These are phyloP conservation scores for Neurospora sp. DNA, from an alignment of 2,329 filamentous ascomycete species.

Conservation along the genomic window DNA sequence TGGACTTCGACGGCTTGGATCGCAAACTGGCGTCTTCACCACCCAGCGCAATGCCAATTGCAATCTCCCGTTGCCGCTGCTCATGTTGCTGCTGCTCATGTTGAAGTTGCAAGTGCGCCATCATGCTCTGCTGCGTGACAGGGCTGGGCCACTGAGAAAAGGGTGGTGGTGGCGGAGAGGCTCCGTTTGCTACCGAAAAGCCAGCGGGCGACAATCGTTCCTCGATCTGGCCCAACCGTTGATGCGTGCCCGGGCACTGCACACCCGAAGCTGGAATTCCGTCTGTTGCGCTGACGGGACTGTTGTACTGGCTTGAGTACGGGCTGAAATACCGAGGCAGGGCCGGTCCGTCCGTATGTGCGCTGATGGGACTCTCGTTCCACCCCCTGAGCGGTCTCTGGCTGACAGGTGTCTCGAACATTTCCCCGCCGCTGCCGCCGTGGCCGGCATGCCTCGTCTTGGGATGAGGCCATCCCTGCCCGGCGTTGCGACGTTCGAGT, in stretches of 20 bases:
- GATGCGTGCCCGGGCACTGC: conserved; percentile 10
- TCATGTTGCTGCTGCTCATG: conserved; percentile 12
- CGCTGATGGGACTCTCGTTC: conserved; percentile 42
- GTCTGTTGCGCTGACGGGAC: conserved; percentile 40
- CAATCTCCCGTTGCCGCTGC: conserved; percentile 16
- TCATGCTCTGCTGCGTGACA: conserved; percentile 10
- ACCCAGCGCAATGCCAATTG: conserved; percentile 35
- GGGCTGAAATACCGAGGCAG: conserved; percentile 44
- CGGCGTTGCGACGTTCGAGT: conserved; percentile 30
- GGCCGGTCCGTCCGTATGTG: conserved; percentile 22
- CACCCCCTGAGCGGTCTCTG: conserved; percentile 42
- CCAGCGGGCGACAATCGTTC: conserved; percentile 10
- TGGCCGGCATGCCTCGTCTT: conserved; percentile 17
- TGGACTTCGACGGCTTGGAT: conserved; percentile 20
- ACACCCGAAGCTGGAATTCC: conserved; percentile 10
- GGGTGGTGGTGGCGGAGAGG: conserved; percentile 10
- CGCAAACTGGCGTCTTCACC: conserved; percentile 25
- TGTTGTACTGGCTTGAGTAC: conserved; percentile 49
- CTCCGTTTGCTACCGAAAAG: conserved; percentile 4
- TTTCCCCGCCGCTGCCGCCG: conserved; percentile 25
- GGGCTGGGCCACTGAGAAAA: conserved; percentile 18
- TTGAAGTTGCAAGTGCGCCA: conserved; percentile 15
- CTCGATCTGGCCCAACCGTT: conserved; percentile 19
- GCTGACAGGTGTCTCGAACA: conserved; percentile 43
- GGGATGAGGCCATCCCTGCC: conserved; percentile 32